These are phyloP conservation scores for Auriculariales sp. DNA, from an alignment of 768 basidiomycete species.

Conservation along the genomic window DNA sequence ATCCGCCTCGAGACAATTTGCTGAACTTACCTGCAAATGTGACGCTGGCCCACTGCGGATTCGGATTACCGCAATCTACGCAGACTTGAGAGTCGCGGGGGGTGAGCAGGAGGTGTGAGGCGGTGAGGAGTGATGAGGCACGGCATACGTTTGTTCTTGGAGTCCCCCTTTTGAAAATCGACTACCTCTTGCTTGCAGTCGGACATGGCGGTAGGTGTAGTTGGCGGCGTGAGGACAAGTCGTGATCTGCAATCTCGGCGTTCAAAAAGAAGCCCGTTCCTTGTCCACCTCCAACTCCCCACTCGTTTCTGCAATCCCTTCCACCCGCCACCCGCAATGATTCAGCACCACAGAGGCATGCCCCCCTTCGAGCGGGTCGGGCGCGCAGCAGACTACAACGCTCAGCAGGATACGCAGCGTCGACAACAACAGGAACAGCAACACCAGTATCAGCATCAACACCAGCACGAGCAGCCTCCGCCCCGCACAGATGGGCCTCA, in stretches of 20 bases:
- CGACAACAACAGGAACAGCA: too few relatives aligned
- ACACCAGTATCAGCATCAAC: constrained; percentile 25
- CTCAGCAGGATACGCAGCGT: too few relatives aligned
- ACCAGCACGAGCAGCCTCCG: too few relatives aligned
- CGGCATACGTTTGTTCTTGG: constrained; percentile 45
- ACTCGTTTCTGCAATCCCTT: neutral
- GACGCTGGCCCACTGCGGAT: constrained; percentile 76
- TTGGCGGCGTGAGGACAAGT: constrained; percentile 7
- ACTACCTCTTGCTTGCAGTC: constrained; percentile 57
- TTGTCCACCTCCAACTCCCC: neutral
- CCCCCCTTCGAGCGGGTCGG: too few relatives aligned
- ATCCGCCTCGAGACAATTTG: too few relatives aligned
- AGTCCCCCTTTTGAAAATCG: constrained; percentile 38
- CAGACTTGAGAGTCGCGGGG: constrained; percentile 31
- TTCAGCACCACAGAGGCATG: too few relatives aligned
- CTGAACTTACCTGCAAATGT: too few relatives aligned
- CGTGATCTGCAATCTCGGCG: neutral
- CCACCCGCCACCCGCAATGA: constrained; percentile 28
- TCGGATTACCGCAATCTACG: constrained; percentile 74
- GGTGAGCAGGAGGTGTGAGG: neutral
- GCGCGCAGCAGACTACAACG: too few relatives aligned
- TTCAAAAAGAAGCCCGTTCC: neutral
- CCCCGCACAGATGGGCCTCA: too few relatives aligned
- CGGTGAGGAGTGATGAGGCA: neutral
- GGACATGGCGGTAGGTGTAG: constrained; percentile 27